A percentile compares a stretch with the other conserved stretches of the same genome.
Conservation (phyloP, 2,329 filamentous ascomycete genomes). For the Aspergillus sojae region DNA sequence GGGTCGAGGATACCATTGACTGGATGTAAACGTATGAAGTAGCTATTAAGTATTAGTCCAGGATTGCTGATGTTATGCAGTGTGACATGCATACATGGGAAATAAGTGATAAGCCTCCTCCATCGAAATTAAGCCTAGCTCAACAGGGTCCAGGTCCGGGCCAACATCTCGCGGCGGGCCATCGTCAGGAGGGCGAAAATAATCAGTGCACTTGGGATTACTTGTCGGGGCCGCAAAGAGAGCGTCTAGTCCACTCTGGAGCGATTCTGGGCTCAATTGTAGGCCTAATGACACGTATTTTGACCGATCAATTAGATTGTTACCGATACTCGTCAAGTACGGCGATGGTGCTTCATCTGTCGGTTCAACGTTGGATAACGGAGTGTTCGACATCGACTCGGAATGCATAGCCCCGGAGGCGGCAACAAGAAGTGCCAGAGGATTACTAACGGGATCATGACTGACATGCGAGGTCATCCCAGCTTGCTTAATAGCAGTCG, state of each 20-base stretch:
- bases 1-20: conserved; percentile 36
- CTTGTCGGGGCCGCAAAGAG: conserved; percentile 11
- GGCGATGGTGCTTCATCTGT: not conserved
- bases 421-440: conserved; percentile 30
- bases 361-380: not conserved
- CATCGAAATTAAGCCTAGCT: conserved; percentile 32
- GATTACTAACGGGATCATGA: conserved; percentile 30
- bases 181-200: conserved; percentile 22
- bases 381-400: not conserved
- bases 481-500: not conserved
- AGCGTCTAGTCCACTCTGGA: conserved; percentile 26
- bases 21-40: conserved; percentile 31
- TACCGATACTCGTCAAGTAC: conserved; percentile 1
- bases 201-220: conserved; percentile 15
- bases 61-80: not conserved
- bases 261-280: conserved; percentile 19
- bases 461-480: not conserved
- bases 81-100: conserved; percentile 23
- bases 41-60: conserved; percentile 15
- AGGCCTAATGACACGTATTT: conserved; percentile 30
- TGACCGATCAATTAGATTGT: conserved; percentile 20
- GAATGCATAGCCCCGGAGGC: conserved; percentile 16
- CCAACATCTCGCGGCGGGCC: conserved; percentile 25
- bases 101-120: conserved; percentile 31
- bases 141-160: conserved; percentile 32